phyloP scores from a whole-genome alignment of 2,329 filamentous ascomycete species.

The Alternaria brassicicola region DNA sequence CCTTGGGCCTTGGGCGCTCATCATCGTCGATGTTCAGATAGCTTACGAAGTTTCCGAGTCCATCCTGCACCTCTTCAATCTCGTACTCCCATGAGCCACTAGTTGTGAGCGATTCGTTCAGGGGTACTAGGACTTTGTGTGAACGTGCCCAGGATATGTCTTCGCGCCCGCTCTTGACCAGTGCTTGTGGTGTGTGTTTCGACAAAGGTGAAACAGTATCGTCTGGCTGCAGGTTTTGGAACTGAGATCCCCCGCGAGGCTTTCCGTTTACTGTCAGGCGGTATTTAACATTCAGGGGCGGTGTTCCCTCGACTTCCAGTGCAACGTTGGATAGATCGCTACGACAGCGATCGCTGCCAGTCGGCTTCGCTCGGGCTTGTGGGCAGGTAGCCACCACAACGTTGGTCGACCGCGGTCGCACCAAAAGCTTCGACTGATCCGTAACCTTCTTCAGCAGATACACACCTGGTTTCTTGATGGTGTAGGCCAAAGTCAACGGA shows the following conservation, averaged over 20 bases:
- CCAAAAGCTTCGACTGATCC: constrained; percentile 92
- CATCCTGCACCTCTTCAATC: constrained; percentile 90
- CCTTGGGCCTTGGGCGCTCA: constrained; percentile 62
- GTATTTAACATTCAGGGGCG: constrained; percentile 91
- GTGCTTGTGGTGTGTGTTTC: constrained; percentile 61
- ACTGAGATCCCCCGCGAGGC: constrained; percentile 77
- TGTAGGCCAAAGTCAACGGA: constrained; percentile 72
- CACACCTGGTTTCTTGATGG: constrained; percentile 83
- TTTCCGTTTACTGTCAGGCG: constrained; percentile 84
- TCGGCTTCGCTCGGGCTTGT: constrained; percentile 72
- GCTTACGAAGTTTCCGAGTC: constrained; percentile 81
- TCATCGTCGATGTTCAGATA: constrained; percentile 74
- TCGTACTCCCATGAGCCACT: constrained; percentile 87
- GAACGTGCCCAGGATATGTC: constrained; percentile 82
- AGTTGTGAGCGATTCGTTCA: constrained; percentile 86
- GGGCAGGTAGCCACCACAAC: constrained; percentile 88
- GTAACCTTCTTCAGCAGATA: constrained; percentile 85
- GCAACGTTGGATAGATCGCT: constrained; percentile 86
- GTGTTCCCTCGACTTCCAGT: constrained; percentile 83
- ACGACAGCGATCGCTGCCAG: constrained; percentile 74
- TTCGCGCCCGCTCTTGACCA: constrained; percentile 64
- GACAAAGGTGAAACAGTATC: constrained; percentile 79
- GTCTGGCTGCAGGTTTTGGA: constrained; percentile 92
- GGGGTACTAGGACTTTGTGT: constrained; percentile 75
- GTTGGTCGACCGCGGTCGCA: constrained; percentile 76